phyloP scores from a whole-genome alignment of 768 basidiomycete genomes.

The Suillus luteus region DNA sequence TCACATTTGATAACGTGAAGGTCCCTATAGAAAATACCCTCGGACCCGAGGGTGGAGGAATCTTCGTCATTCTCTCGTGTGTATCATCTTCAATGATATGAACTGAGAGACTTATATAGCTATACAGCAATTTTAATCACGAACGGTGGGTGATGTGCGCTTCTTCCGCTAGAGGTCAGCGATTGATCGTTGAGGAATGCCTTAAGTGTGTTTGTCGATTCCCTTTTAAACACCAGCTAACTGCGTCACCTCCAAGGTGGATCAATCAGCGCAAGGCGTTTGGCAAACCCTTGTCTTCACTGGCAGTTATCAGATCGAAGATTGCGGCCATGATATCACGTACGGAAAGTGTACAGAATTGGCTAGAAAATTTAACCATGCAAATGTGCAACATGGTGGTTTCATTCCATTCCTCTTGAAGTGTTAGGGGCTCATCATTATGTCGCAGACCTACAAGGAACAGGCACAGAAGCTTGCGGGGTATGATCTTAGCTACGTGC shows the following conservation, averaged over 20 bases:
- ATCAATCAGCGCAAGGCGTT: slow-evolving; percentile 77
- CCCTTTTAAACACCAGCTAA: background rate
- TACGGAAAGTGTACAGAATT: slow-evolving; percentile 71
- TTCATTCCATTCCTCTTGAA: slow-evolving; percentile 4
- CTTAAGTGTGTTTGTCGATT: slow-evolving; percentile 47
- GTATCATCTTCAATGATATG: slow-evolving; percentile 28
- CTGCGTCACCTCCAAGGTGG: slow-evolving; percentile 50
- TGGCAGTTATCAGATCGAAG: slow-evolving; percentile 77
- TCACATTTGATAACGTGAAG: slow-evolving; percentile 79
- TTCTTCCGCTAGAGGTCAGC: slow-evolving; percentile 53
- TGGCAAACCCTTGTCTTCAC: slow-evolving; percentile 66
- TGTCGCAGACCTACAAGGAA: slow-evolving; percentile 59
- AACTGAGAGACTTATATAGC: slow-evolving; percentile 1
- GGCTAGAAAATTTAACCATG: slow-evolving; percentile 79
- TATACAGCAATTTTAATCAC: slow-evolving; percentile 61
- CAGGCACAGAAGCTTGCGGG: slow-evolving; percentile 70
- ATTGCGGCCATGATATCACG: slow-evolving; percentile 72
- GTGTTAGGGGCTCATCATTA: slow-evolving; percentile 19
- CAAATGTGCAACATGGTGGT: slow-evolving; percentile 81
- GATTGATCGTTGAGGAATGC: slow-evolving; percentile 73
- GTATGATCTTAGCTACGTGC: slow-evolving; percentile 30
- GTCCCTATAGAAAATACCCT: slow-evolving; percentile 86
- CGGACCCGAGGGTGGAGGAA: slow-evolving; percentile 74
- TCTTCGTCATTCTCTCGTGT: slow-evolving; percentile 56
- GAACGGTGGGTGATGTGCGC: slow-evolving; percentile 76